phyloP scores from a whole-genome alignment of 306 rosid species.

The Aeschynomene evenia region DNA sequence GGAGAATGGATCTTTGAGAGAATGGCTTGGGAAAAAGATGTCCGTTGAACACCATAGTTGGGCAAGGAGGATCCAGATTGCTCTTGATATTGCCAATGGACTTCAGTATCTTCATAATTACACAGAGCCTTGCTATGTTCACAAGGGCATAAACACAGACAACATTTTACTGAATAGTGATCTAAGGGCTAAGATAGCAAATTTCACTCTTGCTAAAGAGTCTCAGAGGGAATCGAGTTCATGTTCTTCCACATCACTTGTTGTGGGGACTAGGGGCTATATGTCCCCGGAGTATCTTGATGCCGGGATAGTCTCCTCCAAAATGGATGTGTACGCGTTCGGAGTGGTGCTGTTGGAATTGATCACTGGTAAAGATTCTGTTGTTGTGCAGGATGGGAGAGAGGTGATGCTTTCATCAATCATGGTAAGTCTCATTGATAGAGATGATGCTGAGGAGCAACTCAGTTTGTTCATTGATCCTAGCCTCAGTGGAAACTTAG shows the following conservation, averaged over 20 bases:
- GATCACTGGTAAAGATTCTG: constrained; percentile 50
- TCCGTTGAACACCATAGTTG: constrained; percentile 42
- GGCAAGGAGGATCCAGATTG: constrained; percentile 61
- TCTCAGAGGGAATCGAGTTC: constrained; percentile 21
- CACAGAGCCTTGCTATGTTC: constrained; percentile 67
- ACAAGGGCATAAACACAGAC: constrained; percentile 50
- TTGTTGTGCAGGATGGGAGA: constrained; percentile 40
- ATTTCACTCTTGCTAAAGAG: constrained; percentile 56
- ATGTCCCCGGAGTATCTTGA: constrained; percentile 54
- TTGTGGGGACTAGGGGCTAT: constrained; percentile 31
- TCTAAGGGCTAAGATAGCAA: constrained; percentile 63
- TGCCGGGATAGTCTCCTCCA: constrained; percentile 42
- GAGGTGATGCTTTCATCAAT: constrained; percentile 43
- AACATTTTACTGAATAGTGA: constrained; percentile 53
- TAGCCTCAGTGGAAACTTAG: constrained; percentile 30
- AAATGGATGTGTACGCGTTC: constrained; percentile 64
- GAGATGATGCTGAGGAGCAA: constrained; percentile 37
- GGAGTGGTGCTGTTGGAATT: constrained; percentile 65
- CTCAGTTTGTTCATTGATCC: constrained; percentile 46
- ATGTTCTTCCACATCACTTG: constrained; percentile 12
- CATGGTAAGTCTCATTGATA: constrained; percentile 27
- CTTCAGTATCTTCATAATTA: constrained; percentile 83
- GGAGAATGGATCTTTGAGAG: constrained; percentile 68
- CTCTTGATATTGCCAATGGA: constrained; percentile 77
- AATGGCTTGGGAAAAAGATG: constrained; percentile 50